Evolutionary conservation across 2,329 filamentous ascomycete species (phyloP).

Genomic region (Colletotrichum agaves): DNA sequence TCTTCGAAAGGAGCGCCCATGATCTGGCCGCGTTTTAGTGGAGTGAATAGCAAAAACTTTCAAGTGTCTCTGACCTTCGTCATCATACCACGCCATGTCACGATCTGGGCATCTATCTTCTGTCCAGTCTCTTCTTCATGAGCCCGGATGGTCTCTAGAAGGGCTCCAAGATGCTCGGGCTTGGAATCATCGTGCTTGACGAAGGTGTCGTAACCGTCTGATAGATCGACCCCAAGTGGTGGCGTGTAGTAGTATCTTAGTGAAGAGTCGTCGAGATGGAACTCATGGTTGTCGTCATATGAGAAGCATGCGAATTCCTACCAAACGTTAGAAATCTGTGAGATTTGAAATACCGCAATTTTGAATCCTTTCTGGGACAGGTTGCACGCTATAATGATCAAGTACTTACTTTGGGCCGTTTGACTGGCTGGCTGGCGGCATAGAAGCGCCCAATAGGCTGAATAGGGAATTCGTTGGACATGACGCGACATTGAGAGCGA

Average conservation of each 20-base stretch:
- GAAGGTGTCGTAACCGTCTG: conserved; percentile 83
- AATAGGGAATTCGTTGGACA: conserved; percentile 64
- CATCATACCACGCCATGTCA: conserved; percentile 99
- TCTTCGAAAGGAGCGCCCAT: conserved; percentile 86
- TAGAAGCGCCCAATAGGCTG: conserved; percentile 77
- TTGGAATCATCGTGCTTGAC: conserved; percentile 81
- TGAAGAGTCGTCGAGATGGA: conserved; percentile 80
- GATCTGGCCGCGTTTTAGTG: conserved; percentile 66
- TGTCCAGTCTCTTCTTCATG: conserved; percentile 76
- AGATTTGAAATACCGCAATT: not conserved
- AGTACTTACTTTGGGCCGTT: conserved; percentile 73
- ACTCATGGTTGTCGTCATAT: conserved; percentile 85
- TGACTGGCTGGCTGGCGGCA: conserved; percentile 75
- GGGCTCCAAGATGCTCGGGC: conserved; percentile 89
- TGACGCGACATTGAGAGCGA: not conserved
- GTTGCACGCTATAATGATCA: too few species aligned
- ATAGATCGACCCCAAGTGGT: conserved; percentile 76
- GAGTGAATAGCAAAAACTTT: not conserved
- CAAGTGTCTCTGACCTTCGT: conserved; percentile 76
- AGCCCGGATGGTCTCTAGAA: conserved; percentile 79
- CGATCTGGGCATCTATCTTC: conserved; percentile 78
- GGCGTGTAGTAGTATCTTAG: conserved; percentile 91
- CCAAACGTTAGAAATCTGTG: not conserved
- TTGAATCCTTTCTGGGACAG: too few species aligned
- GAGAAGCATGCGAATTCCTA: conserved; percentile 95